Conservation (phyloP, 2,329 filamentous ascomycete species). For the Xylaria sp. region DNA sequence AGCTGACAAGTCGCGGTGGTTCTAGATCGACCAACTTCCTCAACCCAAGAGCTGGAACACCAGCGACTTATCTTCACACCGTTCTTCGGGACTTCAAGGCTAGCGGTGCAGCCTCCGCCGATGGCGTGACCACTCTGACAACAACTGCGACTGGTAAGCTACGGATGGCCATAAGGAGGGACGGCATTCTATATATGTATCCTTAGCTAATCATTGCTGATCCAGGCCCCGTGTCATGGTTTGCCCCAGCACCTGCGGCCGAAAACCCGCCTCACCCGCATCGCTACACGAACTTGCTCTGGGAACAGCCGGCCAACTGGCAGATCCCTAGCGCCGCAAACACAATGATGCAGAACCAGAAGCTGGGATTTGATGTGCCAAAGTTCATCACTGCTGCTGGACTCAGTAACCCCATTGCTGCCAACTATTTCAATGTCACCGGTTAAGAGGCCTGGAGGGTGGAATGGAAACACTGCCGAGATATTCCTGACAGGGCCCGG, state of each 20-base stretch:
- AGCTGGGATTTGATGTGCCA: conserved; percentile 49
- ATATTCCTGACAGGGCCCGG: neutral
- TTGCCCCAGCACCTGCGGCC: conserved; percentile 50
- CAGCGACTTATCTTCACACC: conserved; percentile 47
- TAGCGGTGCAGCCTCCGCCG: conserved; percentile 36
- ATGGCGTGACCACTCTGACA: conserved; percentile 42
- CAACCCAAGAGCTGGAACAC: conserved; percentile 45
- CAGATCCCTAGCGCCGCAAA: conserved; percentile 48
- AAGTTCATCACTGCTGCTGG: conserved; percentile 49
- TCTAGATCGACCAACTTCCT: conserved; percentile 47
- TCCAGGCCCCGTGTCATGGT: conserved; percentile 46
- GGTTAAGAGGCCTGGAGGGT: conserved; percentile 32
- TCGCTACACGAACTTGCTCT: conserved; percentile 54
- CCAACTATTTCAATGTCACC: conserved; percentile 52
- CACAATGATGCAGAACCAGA: conserved; percentile 49
- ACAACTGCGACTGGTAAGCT: conserved; percentile 33
- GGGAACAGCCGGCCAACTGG: conserved; percentile 51
- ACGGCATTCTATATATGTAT: neutral
- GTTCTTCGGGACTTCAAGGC: conserved; percentile 50
- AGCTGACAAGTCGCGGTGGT: conserved; percentile 17
- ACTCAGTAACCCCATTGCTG: conserved; percentile 47
- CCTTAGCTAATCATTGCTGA: conserved; percentile 20
- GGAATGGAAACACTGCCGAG: neutral
- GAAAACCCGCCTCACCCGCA: conserved; percentile 53
- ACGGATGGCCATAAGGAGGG: neutral